These are phyloP conservation scores for Cryptosporidium parvum DNA, from an alignment of 169 alveolate genomes.

Conservation along the genomic window DNA sequence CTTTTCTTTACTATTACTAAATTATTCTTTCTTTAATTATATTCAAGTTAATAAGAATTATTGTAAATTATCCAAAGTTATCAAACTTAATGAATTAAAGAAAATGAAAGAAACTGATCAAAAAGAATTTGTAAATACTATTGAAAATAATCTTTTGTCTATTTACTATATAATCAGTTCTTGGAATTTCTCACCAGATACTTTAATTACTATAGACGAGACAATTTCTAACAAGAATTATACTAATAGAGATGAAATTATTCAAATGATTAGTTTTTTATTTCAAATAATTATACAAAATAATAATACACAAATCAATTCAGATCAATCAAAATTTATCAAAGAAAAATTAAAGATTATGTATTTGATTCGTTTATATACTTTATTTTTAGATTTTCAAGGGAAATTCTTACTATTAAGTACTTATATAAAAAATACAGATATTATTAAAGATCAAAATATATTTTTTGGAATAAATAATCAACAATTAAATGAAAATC, in stretches of 20 bases:
- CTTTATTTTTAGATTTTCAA: conserved; percentile 3
- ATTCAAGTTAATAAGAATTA: neutral
- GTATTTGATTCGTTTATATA: conserved; percentile 1
- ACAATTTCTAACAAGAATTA: neutral
- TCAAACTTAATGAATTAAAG: neutral
- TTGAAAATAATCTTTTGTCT: neutral
- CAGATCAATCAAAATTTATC: neutral
- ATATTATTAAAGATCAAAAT: neutral
- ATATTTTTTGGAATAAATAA: neutral
- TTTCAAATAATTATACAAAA: neutral
- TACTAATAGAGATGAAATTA: neutral
- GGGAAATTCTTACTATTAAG: conserved; percentile 5
- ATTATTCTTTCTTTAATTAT: conserved; percentile 13
- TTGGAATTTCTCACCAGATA: conserved; percentile 12
- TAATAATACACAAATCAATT: neutral
- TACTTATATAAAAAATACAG: conserved; percentile 1
- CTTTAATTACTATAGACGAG: neutral
- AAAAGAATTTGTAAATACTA: neutral
- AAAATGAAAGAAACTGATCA: neutral
- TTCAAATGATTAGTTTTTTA: neutral
- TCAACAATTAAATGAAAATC: neutral
- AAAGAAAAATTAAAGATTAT: conserved; percentile 16
- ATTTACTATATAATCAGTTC: neutral
- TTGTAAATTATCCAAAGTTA: neutral
- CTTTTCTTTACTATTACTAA: conserved; percentile 20